A percentile compares a stretch with the other conserved stretches of the same genome.
phyloP scores from a whole-genome alignment of 208 protist species.

The Trypanosoma avium region DNA sequence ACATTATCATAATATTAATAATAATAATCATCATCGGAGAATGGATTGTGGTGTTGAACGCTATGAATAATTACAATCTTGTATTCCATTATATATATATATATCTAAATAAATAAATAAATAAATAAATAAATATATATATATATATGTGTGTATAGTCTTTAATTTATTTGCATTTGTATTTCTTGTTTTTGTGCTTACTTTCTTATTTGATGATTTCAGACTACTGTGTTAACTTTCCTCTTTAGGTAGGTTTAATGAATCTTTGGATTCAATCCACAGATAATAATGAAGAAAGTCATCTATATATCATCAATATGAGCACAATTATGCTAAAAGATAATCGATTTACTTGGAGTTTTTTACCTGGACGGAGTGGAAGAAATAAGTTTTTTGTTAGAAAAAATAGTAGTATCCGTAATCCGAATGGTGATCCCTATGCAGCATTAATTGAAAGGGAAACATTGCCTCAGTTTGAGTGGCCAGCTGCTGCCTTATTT shows the following conservation, averaged over 20 bases:
- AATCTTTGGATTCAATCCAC: neutral
- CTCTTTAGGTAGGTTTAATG: neutral
- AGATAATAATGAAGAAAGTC: neutral
- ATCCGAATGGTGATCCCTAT: neutral
- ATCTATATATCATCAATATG: neutral
- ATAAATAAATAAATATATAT: too few species aligned
- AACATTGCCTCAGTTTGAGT: constrained; percentile 54
- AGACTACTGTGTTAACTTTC: neutral
- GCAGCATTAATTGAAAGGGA: constrained; percentile 33
- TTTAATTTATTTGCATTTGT: too few species aligned
- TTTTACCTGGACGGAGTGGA: neutral
- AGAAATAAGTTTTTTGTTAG: constrained; percentile 2
- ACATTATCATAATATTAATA: neutral
- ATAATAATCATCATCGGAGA: neutral
- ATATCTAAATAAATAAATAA: too few species aligned
- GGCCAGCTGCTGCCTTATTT: constrained; percentile 41
- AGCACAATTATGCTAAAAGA: constrained; percentile 5
- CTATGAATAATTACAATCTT: neutral
- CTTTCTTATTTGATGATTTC: neutral
- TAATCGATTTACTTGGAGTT: constrained; percentile 14
- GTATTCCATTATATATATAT: neutral
- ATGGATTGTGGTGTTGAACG: neutral
- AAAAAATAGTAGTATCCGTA: neutral
- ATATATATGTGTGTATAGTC: too few species aligned
- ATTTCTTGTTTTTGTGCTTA: neutral